phyloP scores from a whole-genome alignment of 1,284 basidiomycete species.

The Microbotryomycetes sp. region DNA sequence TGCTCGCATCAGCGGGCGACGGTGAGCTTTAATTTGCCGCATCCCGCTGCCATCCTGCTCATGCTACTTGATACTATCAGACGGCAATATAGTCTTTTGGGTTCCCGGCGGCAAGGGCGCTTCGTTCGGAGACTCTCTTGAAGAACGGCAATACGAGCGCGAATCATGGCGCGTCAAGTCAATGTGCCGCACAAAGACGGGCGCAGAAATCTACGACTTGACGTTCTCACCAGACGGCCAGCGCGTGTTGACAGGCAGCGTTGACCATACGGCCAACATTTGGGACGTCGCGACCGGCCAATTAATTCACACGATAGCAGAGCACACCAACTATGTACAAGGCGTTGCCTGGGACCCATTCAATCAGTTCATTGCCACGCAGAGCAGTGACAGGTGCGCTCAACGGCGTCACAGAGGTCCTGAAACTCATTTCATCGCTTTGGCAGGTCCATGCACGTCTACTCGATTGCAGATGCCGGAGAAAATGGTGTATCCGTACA shows the following conservation, averaged over 20 bases:
- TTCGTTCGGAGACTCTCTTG: conserved; percentile 65
- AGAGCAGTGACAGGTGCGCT: conserved; percentile 70
- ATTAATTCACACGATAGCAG: conserved; percentile 73
- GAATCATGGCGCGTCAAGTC: conserved; percentile 91
- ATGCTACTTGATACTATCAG: no score
- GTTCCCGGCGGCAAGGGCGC: conserved; percentile 65
- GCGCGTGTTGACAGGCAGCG: conserved; percentile 87
- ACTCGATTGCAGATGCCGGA: conserved; percentile 12
- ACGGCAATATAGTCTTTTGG: conserved; percentile 97
- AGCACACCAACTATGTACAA: conserved; percentile 90
- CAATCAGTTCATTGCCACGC: conserved; percentile 89
- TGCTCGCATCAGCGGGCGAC: conserved; percentile 88
- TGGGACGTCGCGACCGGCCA: conserved; percentile 70
- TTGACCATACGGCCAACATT: conserved; percentile 87
- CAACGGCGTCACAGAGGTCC: conserved; percentile 45
- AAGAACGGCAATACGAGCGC: conserved; percentile 81
- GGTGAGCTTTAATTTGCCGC: conserved; percentile 50
- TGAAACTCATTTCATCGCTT: no score
- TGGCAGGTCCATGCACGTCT: conserved; percentile 35
- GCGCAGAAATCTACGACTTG: conserved; percentile 83
- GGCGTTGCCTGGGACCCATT: conserved; percentile 95
- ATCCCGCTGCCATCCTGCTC: no score
- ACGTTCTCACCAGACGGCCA: conserved; percentile 95
- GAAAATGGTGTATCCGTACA: conserved; percentile 64
- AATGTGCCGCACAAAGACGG: conserved; percentile 57